phyloP scores from a whole-genome alignment of 75 land plant genomes.

The Pinus albicaulis region DNA sequence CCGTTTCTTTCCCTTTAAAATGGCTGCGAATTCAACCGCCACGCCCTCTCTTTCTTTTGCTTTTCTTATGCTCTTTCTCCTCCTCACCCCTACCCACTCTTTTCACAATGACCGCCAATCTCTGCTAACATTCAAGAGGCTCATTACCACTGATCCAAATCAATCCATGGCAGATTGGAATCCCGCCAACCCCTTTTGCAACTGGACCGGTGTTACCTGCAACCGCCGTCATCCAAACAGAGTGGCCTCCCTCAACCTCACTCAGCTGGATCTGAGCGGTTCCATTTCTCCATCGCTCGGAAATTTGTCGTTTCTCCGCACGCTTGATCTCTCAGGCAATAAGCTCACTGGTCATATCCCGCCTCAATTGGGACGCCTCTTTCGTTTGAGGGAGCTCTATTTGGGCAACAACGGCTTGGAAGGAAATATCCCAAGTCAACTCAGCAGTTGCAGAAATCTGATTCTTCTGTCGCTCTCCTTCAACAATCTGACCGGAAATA shows the following conservation, averaged over 20 bases:
- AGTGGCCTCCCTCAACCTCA: slow-evolving; percentile 44
- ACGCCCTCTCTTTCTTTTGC: too few relatives aligned
- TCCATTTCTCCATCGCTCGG: slow-evolving; percentile 38
- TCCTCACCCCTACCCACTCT: too few relatives aligned
- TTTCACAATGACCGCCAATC: slow-evolving; percentile 16
- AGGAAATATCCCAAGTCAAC: too few relatives aligned
- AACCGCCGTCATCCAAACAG: slow-evolving; percentile 9
- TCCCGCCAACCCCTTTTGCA: slow-evolving; percentile 30
- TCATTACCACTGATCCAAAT: slow-evolving; percentile 31
- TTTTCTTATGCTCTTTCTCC: too few relatives aligned
- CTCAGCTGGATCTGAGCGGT: slow-evolving; percentile 44
- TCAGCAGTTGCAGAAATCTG: too few relatives aligned
- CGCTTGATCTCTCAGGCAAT: slow-evolving; percentile 64
- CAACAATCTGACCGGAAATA: slow-evolving; percentile 11
- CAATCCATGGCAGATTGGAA: slow-evolving; percentile 28
- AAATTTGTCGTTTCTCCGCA: slow-evolving; percentile 43
- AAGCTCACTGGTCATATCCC: slow-evolving; percentile 68
- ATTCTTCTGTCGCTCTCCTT: neutral
- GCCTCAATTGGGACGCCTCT: slow-evolving; percentile 42
- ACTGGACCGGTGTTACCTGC: slow-evolving; percentile 59
- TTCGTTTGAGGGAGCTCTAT: slow-evolving; percentile 5
- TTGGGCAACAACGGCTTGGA: slow-evolving; percentile 11
- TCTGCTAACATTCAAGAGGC: slow-evolving; percentile 33
- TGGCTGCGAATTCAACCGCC: too few relatives aligned
- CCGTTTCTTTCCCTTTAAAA: too few relatives aligned